Base-by-base conservation (phyloP, 257 asterid genomes). In the Cruciata laevipes region DNA sequence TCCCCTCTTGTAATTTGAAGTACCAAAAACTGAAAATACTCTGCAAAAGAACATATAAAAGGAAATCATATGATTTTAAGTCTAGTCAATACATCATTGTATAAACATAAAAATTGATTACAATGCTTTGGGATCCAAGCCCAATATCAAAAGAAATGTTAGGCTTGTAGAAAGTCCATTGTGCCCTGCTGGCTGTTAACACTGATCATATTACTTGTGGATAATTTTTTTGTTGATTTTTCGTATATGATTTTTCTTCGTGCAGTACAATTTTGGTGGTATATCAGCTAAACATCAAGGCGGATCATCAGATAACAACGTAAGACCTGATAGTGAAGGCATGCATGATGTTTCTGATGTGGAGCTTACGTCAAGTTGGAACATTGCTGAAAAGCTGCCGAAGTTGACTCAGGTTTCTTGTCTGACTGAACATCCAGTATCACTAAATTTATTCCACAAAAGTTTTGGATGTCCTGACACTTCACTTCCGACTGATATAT, bases 201-300 rank as follows among this genome's bases (percentile, higher is more conserved):
- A 55, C 24, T 57, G 62, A 23, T 8, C 62, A 24, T 57, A 31
- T 21, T 17, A 20, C 25, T 32, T 47, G 9, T 47, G 60, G 16
- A 23, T 70, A 33, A 17, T 40, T 13, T 47, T 61, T 61, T 62
- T 55, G 27, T n/a, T 49, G 25, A 57, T 59, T 58, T 58, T 66
- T 33, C 53, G 68, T 56, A 20, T 70, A 18, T 59, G 35, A 20
- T 5, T 51, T 71, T 69, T 68, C 51, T 65, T 37, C 38, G 23
- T 47, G n/a, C 44, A 93, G 99, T 86, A 90, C 86, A 93, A 93
- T 74, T 93, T 84, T 77, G 96, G 97, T 52, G 99, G 99, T 70
- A 93, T 93, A 77, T 95, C 74, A 86, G 96, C 94, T 72, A 83
- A 79, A 75, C 32, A 74, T 71, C 73, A 80, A 63, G 91, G 75